Evolutionary conservation across 345 rosid genomes (phyloP).

Genomic region (Iberis pinnata): DNA sequence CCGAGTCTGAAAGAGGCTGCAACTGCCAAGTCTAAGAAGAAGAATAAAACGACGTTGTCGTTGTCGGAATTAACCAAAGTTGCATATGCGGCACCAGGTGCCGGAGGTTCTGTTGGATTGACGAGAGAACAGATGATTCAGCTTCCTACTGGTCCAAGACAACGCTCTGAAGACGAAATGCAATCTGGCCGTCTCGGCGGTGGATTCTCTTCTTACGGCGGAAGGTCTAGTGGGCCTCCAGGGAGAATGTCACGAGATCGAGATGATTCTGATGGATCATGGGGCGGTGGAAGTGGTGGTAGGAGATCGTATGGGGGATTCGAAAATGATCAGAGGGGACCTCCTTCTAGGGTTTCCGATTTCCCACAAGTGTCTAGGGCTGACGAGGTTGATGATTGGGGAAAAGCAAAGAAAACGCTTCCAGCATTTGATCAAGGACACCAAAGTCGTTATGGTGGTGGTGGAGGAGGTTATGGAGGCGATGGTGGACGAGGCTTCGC

Average conservation of each 20-base stretch:
- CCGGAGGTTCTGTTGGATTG: constrained; percentile 34
- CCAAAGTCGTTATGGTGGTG: constrained; percentile 49
- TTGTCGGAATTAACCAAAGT: constrained; percentile 46
- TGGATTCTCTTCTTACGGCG: constrained; percentile 63
- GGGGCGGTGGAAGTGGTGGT: constrained; percentile 45
- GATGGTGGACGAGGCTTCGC: constrained; percentile 51
- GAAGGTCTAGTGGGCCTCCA: constrained; percentile 33
- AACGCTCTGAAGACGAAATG: constrained; percentile 85
- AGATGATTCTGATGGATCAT: constrained; percentile 45
- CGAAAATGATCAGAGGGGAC: constrained; percentile 71
- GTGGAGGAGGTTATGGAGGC: constrained; percentile 34
- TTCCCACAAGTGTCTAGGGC: constrained; percentile 81
- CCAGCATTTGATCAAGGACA: constrained; percentile 54
- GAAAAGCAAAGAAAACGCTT: constrained; percentile 48
- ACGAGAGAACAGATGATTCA: constrained; percentile 72
- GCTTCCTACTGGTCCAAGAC: constrained; percentile 92
- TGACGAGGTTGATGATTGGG: constrained; percentile 90
- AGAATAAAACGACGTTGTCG: constrained; percentile 62
- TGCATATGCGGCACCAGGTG: constrained; percentile 26
- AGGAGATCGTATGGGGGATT: constrained; percentile 70
- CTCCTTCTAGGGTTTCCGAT: constrained; percentile 69
- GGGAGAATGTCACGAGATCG: constrained; percentile 39
- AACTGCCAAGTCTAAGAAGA: constrained; percentile 65
- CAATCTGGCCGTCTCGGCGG: constrained; percentile 73
- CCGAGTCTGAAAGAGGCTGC: constrained; percentile 77